A percentile compares a stretch with the other conserved stretches of the same genome.
These are phyloP conservation scores for Rhizopogon vesiculosus DNA, from an alignment of 768 basidiomycete species.

Conservation along the genomic window DNA sequence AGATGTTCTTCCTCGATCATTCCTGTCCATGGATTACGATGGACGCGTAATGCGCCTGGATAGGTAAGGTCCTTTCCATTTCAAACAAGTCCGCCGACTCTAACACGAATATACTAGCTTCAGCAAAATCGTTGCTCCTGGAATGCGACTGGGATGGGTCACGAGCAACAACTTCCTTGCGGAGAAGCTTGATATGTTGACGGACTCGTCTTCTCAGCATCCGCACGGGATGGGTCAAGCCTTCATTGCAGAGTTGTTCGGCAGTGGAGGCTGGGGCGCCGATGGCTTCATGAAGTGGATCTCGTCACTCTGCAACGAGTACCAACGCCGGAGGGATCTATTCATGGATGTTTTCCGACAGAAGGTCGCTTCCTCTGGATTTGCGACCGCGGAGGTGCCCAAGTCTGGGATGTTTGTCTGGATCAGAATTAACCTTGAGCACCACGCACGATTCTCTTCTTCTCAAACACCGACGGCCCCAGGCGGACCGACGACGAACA, in stretches of 20 bases:
- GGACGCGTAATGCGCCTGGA: conserved; percentile 46
- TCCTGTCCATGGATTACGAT: conserved; percentile 43
- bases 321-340: conserved; percentile 43
- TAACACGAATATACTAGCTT: conserved; percentile 24
- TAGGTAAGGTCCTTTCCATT: conserved; percentile 23
- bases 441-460: conserved; percentile 34
- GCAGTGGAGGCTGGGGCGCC: conserved; percentile 36
- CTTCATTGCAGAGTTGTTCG: conserved; percentile 39
- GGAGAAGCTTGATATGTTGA: conserved; percentile 37
- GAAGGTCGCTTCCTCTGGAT: conserved; percentile 27
- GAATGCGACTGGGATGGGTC: conserved; percentile 51
- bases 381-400: conserved; percentile 29
- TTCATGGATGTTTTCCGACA: conserved; percentile 37
- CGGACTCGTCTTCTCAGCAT: conserved; percentile 44
- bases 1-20: conserved; percentile 33
- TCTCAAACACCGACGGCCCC: conserved; percentile 13
- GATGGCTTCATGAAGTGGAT: conserved; percentile 45
- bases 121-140: conserved; percentile 49
- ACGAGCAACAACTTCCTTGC: conserved; percentile 38
- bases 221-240: conserved; percentile 48
- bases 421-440: conserved; percentile 40
- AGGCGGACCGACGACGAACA: conserved; percentile 31
- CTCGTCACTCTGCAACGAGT: conserved; percentile 42
- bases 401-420: conserved; percentile 57
- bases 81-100: not conserved